Evolutionary conservation across 2,329 filamentous ascomycete species (phyloP).

Genomic region (Pseudogymnoascus sp.): DNA sequence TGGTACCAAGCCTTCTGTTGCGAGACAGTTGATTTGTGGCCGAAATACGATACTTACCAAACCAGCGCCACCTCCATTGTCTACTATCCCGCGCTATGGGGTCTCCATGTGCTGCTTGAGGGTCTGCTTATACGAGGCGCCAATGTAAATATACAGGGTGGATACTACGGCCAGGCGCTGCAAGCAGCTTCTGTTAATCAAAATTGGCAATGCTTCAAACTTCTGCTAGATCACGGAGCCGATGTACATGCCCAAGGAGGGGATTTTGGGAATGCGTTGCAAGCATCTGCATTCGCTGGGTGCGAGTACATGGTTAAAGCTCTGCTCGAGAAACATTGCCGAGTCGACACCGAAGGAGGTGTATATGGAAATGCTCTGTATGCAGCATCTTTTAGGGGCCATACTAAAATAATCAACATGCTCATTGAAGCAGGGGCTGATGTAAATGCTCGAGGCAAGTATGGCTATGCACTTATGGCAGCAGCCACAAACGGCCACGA

Average conservation of each 20-base stretch:
- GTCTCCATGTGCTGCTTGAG: not conserved
- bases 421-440: not conserved
- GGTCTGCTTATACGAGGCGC: not conserved
- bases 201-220: not conserved
- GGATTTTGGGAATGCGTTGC: not conserved
- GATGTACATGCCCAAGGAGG: not conserved
- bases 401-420: not conserved
- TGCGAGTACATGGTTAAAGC: not conserved
- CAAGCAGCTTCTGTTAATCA: not conserved
- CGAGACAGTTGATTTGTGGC: not conserved
- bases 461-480: not conserved
- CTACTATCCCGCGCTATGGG: not conserved
- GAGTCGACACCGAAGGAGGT: not conserved
- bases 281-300: not conserved
- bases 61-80: not conserved
- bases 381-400: not conserved
- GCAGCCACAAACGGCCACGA: not conserved
- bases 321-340: not conserved
- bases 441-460: not conserved
- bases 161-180: slow-evolving; percentile 1
- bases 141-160: not conserved
- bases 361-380: not conserved
- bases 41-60: not conserved
- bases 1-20: not conserved
- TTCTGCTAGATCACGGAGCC: not conserved